phyloP scores from a whole-genome alignment of 208 protist genomes.

The Sergeia podlipaevii region DNA sequence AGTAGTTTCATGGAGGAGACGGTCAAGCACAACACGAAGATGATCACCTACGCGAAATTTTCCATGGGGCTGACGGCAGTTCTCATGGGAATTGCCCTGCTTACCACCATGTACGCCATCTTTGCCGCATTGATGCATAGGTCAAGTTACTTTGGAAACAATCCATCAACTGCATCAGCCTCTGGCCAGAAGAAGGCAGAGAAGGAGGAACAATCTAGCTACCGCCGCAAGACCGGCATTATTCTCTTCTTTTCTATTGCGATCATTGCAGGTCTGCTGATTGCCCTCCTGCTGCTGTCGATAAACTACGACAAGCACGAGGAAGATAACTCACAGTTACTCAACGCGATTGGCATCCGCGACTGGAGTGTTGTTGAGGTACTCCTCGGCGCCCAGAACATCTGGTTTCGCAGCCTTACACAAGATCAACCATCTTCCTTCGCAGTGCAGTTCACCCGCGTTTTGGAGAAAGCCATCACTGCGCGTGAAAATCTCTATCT shows the following conservation, averaged over 20 bases:
- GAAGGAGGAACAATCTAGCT: conserved; percentile 1
- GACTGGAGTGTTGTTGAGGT: conserved; percentile 4
- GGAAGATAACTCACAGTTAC: conserved; percentile 3
- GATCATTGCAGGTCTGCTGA: neutral
- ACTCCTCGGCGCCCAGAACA: conserved; percentile 1
- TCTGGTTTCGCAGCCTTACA: conserved; percentile 2
- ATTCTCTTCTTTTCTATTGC: conserved; percentile 2
- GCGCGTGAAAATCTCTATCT: conserved; percentile 8
- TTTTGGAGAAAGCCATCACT: neutral
- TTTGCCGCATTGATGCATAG: conserved; percentile 2
- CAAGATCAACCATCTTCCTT: neutral
- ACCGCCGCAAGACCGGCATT: neutral
- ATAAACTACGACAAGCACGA: neutral
- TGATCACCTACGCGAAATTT: neutral
- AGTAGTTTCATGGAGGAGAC: too few relatives aligned
- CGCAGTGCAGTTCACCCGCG: neutral
- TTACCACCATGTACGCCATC: neutral
- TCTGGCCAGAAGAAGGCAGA: neutral
- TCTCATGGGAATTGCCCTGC: neutral
- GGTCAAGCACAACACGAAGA: too few relatives aligned
- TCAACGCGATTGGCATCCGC: neutral
- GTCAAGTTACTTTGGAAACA: too few relatives aligned
- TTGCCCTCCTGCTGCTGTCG: conserved; percentile 4
- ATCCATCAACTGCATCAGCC: neutral
- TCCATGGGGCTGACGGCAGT: neutral